Base-by-base conservation (phyloP, 2,329 filamentous ascomycete genomes). In the Nannizzia gypsea region DNA sequence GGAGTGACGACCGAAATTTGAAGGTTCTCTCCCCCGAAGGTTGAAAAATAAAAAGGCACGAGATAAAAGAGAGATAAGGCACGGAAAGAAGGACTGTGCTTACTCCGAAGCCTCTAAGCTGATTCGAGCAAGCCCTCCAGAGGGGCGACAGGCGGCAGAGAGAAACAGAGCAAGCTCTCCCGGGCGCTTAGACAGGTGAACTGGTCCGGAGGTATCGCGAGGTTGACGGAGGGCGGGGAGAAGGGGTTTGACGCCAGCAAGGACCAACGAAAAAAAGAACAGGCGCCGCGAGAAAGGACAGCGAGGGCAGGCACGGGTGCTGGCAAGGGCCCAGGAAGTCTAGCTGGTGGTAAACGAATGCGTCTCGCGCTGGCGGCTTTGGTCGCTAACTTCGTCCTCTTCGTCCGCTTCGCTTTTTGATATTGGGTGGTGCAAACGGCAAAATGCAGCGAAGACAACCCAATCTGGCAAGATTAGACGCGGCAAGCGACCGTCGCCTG, bases 341-440 rank as follows among this genome's bases (percentile, higher is more conserved):
- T 36, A 13, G 17, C 17, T 11, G 22, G 22, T 26, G 22, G 26
- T 15, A 34, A 34, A 54, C 13, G 50, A 31, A 26, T 31, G 50
- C 26, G 50, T 54, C 50, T 54, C 50, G 50, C 50, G 50, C 24
- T 26, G 24, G 57, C 26, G 48, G 61, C 36, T 48, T 11, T 50
- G 48, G 31, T 36, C 31, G 31, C 31, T 36, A 38, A 9, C 17
- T 20, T 31, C 3, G 48, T 44, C 15, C 13, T 54, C 8, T 3
- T 17, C 9, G 22, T 52, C 20, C 50, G n/a, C 50, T 34, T n/a
- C 26, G 15, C n/a, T 31, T 34, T 54, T 34, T 54, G 50, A 54
- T 54, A 63, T 63, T 61, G 62, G 61, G 59, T 34, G 62, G 59
- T 34, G 54, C 48, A 58, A 26, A 63, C 61, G 63, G 61, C 61